These are phyloP conservation scores for Kazachstania martiniae DNA, from an alignment of 805 yeast genomes.

Conservation along the genomic window DNA sequence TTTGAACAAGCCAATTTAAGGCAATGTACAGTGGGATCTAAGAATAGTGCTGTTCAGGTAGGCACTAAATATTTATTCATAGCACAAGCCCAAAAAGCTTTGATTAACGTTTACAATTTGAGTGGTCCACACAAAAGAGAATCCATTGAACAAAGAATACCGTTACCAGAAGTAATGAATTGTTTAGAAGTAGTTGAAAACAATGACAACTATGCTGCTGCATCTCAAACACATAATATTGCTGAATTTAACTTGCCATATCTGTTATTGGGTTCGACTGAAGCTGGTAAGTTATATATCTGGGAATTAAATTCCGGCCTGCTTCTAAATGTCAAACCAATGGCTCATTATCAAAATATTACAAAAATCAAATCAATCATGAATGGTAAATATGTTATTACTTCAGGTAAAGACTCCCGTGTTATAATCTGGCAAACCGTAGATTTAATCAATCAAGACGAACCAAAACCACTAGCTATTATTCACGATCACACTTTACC, in stretches of 20 bases:
- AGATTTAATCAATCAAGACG: constrained; percentile 38
- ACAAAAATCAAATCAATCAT: constrained; percentile 45
- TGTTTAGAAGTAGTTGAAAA: constrained; percentile 31
- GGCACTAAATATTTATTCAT: constrained; percentile 51
- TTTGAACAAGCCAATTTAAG: constrained; percentile 23
- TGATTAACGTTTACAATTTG: constrained; percentile 60
- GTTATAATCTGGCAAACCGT: constrained; percentile 59
- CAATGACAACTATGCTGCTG: constrained; percentile 9
- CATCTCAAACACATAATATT: neutral
- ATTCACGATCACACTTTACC: constrained; percentile 48
- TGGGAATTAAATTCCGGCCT: constrained; percentile 83
- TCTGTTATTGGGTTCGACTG: constrained; percentile 53
- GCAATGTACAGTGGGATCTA: constrained; percentile 34
- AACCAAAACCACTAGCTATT: constrained; percentile 45
- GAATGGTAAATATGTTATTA: constrained; percentile 56
- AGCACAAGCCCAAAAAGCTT: constrained; percentile 60
- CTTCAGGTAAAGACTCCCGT: constrained; percentile 78
- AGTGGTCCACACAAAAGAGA: constrained; percentile 28
- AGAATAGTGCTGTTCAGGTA: constrained; percentile 41
- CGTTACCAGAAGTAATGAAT: constrained; percentile 69
- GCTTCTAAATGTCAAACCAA: constrained; percentile 55
- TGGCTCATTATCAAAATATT: constrained; percentile 72
- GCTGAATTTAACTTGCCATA: constrained; percentile 42
- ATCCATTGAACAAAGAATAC: constrained; percentile 65
- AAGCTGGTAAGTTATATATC: constrained; percentile 59